Percentiles rank a stretch among this genome's conserved stretches.
These are phyloP conservation scores for Verticillium zaregamsianum DNA, from an alignment of 2,329 filamentous ascomycete genomes.

Conservation along the genomic window DNA sequence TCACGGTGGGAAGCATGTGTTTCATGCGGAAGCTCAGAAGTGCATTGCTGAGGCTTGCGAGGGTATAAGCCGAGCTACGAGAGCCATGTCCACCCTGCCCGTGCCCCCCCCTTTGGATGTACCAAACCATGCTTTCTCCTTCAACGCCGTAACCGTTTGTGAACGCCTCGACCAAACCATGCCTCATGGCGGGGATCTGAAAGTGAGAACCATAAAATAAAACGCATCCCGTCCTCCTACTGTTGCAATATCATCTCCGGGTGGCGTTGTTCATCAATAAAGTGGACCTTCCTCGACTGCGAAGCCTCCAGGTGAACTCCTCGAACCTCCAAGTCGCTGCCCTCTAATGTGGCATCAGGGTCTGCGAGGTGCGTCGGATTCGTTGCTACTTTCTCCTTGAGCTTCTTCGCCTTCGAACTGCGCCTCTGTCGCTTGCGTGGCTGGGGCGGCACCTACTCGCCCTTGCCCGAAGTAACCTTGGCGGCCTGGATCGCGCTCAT, in stretches of 20 bases:
- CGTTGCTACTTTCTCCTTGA: neutral
- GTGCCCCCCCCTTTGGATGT: too few relatives aligned
- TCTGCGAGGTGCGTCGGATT: neutral
- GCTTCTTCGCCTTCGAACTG: neutral
- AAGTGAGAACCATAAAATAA: neutral
- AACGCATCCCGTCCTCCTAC: neutral
- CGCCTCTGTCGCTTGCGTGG: neutral
- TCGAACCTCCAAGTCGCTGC: neutral
- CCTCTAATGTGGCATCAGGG: neutral
- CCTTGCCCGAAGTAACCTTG: constrained; percentile 68
- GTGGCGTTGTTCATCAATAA: neutral
- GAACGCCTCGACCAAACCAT: neutral
- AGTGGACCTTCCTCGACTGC: neutral
- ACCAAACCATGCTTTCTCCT: neutral
- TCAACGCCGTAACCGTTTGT: neutral
- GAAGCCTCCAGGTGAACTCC: neutral
- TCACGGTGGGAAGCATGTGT: neutral
- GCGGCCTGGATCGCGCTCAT: constrained; percentile 95
- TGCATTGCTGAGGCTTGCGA: neutral
- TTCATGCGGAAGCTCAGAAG: neutral
- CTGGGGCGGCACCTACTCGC: constrained; percentile 35
- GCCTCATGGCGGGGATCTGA: neutral
- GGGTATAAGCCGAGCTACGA: neutral
- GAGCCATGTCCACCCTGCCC: neutral
- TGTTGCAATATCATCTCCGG: neutral